Evolutionary conservation across 192 early-diverging fungal genomes (phyloP).

Genomic region (Diversispora eburnea): DNA sequence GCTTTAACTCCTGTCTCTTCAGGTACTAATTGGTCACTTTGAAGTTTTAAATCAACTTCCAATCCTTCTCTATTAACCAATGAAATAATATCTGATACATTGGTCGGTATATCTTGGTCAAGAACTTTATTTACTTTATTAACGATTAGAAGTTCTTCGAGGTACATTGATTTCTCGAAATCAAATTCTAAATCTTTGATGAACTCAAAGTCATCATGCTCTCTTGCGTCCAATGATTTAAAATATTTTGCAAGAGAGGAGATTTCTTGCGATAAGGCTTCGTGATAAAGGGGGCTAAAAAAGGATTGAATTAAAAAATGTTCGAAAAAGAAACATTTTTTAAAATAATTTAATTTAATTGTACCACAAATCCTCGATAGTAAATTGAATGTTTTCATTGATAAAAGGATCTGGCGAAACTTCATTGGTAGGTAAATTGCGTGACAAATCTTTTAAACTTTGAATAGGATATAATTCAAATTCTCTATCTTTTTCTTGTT

Average conservation of each 20-base stretch:
- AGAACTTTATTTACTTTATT: neutral
- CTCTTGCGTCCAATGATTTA: neutral
- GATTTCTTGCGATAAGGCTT: neutral
- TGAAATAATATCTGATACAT: neutral
- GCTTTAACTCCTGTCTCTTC: conserved; percentile 24
- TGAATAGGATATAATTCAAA: neutral
- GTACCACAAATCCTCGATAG: conserved; percentile 16
- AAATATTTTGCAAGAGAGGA: neutral
- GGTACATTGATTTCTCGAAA: neutral
- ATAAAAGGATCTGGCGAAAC: neutral
- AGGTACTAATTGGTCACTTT: conserved; percentile 3
- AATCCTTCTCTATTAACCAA: neutral
- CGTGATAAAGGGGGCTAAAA: neutral
- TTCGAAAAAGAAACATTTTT: neutral
- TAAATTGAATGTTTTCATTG: neutral
- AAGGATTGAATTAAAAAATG: neutral
- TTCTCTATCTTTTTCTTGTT: neutral
- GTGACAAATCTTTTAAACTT: neutral
- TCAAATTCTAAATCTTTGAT: neutral
- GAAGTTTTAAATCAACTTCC: neutral
- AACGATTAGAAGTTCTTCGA: conserved; percentile 10
- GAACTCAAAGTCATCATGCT: neutral
- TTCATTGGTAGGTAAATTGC: neutral
- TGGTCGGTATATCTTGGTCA: neutral
- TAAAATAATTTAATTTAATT: neutral